phyloP scores from a whole-genome alignment of 805 yeast species.

The Geotrichum ghanense region DNA sequence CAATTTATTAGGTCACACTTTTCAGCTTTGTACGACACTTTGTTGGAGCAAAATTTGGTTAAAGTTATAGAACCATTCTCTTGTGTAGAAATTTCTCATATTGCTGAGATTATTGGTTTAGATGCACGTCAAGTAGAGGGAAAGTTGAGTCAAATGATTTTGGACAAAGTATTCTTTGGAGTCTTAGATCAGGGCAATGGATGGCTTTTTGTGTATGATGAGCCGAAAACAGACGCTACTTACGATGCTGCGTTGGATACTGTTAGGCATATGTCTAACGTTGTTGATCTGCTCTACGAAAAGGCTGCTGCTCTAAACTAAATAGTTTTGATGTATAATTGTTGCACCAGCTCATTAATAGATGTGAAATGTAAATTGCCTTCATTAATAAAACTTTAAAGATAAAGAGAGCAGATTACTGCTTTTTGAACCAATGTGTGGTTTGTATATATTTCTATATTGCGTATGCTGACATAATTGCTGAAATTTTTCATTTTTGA shows the following conservation, averaged over 20 bases:
- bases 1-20: slow-evolving; percentile 84
- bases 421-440: too few relatives aligned
- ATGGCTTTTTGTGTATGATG: slow-evolving; percentile 85
- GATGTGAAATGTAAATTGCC: too few relatives aligned
- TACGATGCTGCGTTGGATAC: slow-evolving; percentile 82
- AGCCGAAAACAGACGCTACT: slow-evolving; percentile 78
- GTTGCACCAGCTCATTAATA: too few relatives aligned
- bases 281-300: slow-evolving; percentile 84
- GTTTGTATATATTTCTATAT: too few relatives aligned
- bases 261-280: slow-evolving; percentile 74
- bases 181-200: slow-evolving; percentile 98
- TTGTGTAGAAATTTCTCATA: slow-evolving; percentile 85
- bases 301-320: slow-evolving; percentile 80
- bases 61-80: slow-evolving; percentile 95
- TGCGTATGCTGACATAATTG: background rate
- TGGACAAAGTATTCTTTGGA: slow-evolving; percentile 91
- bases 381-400: too few relatives aligned
- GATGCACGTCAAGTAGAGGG: slow-evolving; percentile 85
- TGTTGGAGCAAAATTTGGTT: slow-evolving; percentile 84
- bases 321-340: too few relatives aligned
- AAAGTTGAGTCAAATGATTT: slow-evolving; percentile 89
- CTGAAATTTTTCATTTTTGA: background rate
- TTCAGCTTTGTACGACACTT: slow-evolving; percentile 82
- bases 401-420: too few relatives aligned
- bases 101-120: slow-evolving; percentile 79